Evolutionary conservation across 768 basidiomycete genomes (phyloP), one percentile per base, ranked within the genome.

Genomic region (Hericium alpestre): DNA sequence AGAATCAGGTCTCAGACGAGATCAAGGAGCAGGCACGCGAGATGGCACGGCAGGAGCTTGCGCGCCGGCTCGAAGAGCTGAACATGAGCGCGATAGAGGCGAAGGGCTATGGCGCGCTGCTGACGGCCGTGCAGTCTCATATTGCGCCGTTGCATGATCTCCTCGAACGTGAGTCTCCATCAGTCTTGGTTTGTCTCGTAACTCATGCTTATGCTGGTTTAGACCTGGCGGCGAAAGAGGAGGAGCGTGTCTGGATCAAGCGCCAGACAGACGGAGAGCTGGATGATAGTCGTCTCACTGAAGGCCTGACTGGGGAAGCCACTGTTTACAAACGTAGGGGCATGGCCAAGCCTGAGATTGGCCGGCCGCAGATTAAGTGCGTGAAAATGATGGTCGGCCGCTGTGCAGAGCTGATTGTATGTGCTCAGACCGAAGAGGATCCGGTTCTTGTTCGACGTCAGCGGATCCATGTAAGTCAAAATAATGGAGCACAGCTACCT

Each of bases 181-280:
- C n/a, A n/a, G n/a, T n/a, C n/a, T n/a, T n/a, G n/a, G n/a, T n/a
- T n/a, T n/a, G n/a, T n/a, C n/a, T n/a, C n/a, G n/a, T n/a, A n/a
- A n/a, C n/a, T n/a, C n/a, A n/a, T n/a, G n/a, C n/a, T n/a, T n/a
- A n/a, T n/a, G n/a, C n/a, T n/a, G n/a, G n/a, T 12, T 4, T 23
- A 85, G 84, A 84, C 64, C 76, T 86, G 18, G 76, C 83, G 13
- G 82, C 83, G 0, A 83, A 79, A 57, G 83, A 85, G 61, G 83
- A 85, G 63, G 84, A 85, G 60, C 78, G 83, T 13, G 77, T 86
- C 2, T 86, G 83, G 84, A 71, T 85, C 15, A 86, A 84, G 64
- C 78, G 83, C 2, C 84, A 84, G 67, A 84, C 79, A 1, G 84
- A 86, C 63, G 84, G 84, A 39, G 84, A 86, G 62, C 72, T 86